A percentile compares a stretch with the other conserved stretches of the same genome.
Conservation (phyloP, 2,329 filamentous ascomycete genomes). For the Alternaria viburni region DNA sequence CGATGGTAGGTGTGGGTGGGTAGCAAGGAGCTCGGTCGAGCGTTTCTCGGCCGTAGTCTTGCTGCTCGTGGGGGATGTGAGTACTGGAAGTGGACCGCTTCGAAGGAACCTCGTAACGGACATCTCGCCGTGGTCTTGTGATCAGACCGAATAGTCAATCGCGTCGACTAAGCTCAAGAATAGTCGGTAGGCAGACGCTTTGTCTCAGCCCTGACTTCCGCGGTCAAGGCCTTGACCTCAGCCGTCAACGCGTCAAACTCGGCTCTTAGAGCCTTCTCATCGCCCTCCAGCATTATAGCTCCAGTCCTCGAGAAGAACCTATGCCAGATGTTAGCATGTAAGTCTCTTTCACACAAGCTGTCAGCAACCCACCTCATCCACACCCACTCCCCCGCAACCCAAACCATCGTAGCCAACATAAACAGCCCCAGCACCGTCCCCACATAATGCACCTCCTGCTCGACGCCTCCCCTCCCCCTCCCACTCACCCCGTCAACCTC, state of each 20-base stretch:
- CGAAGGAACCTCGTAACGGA: neutral
- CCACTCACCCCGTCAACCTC: conserved; percentile 25
- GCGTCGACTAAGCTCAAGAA: neutral
- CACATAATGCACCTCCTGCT: conserved; percentile 19
- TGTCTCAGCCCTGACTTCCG: neutral
- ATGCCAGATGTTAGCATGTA: no score
- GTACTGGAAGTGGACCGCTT: no score
- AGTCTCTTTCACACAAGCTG: no score
- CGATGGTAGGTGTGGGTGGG: neutral
- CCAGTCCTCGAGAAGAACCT: conserved; percentile 18
- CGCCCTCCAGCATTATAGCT: conserved; percentile 28
- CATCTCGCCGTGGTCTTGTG: fast-evolving
- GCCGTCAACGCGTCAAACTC: conserved; percentile 18
- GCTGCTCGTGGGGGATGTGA: no score
- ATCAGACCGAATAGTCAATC: neutral
- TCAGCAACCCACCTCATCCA: conserved; percentile 26
- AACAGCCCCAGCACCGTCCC: conserved; percentile 26
- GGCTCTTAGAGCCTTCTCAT: conserved; percentile 27
- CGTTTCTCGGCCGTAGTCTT: neutral
- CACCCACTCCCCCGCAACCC: conserved; percentile 22
- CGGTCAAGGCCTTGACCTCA: conserved; percentile 29
- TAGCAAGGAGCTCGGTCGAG: neutral
- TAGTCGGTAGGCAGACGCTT: neutral
- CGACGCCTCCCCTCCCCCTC: neutral
- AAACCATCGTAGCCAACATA: conserved; percentile 23